Evolutionary conservation across 176 grass and related monocot species (phyloP), one percentile per base, ranked within the genome.

Genomic region (Eragrostis curvula): DNA sequence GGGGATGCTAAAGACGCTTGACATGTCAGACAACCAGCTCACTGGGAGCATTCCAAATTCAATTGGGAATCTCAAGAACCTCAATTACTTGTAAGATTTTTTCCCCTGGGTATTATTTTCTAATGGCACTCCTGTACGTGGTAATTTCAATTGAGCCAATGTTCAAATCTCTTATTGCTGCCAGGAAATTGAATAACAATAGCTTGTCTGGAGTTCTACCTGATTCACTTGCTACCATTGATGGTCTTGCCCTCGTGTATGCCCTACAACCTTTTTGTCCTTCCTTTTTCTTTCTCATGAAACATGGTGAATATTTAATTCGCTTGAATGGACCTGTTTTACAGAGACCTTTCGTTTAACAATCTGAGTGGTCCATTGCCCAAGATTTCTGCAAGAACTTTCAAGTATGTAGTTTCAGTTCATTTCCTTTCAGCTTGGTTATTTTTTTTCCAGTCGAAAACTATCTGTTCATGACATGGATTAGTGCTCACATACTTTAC

Each of bases 131-230:
- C 44, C 56, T 71, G 40, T 49, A 29, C 11, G 17, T 41, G 21
- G 3, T 3, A 6, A 43, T 66, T 71, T 10, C 24, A 20, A 23
- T 60, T 83, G 49, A 49, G 8, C 23, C 49, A 40, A 60, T 81
- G 81, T 48, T 49, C 57, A 7, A 5, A 44, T 77, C 72, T 39
- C 65, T 66, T 73, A 7, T 51, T 86, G 29, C 67, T 51, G 20
- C 52, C 77, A 98, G 96, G 86, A 88, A 94, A 83, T 71, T 98
- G 79, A 95, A 98, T 58, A 95, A 98, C 84, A 98, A 98, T 83
- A 98, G 87, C 59, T 93, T 98, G 68, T 95, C 90, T 70, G 96
- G 96, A 74, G 74, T 78, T 39, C 80, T 90, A 17, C 96, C 96
- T 66, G 90, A 93, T 93, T 84, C 96, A 71, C 75, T 98, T 52